Base-by-base conservation (phyloP, 2,329 filamentous ascomycete genomes). In the Neofusicoccum sp. region DNA sequence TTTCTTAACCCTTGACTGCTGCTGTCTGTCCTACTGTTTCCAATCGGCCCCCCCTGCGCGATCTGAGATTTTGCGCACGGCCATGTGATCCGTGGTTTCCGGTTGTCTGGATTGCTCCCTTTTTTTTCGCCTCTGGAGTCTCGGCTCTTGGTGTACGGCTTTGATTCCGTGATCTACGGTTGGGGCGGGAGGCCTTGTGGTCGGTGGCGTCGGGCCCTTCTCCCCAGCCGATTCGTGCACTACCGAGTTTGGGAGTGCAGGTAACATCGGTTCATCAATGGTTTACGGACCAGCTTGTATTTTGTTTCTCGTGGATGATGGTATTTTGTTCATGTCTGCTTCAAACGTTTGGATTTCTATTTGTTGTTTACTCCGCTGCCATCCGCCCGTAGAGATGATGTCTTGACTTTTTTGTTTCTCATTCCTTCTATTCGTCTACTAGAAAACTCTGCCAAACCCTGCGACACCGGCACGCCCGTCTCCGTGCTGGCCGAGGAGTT, bases 381-480 rank as follows among this genome's bases (percentile, higher is more conserved):
- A 22, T 22, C 22, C 22, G 2, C 22, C 22, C 22, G 22, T 22
- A 22, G 22, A 22, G 22, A 1, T 22, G 22, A 22, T 22, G 22
- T 22, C 22, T 22, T 22, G 22, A 2, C 22, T 22, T 22, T 22
- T 22, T 22, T 2, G 22, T 22, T 22, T 22, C 22, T 22, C 22
- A 58, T 36, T 6, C n/a, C 8, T 22, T 12, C 16, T 34, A 4
- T 4, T 36, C 11, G 11, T 12, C 16, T 11, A 11, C 39, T 37
- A 78, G 79, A 81, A 68, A 81, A 78, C 65, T 73, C 76, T 63
- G 76, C 70, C 69, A 78, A 78, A 66, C 84, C 85, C 5, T 90
- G 88, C 73, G 88, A 91, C 68, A 85, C 83, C 0, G 88, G 88
- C 63, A 82, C 78, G 11, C 71, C 80, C 11, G 66, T 87, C 43